Evolutionary conservation across 768 basidiomycete genomes (phyloP).

Genomic region (Rhodotorula graminis): DNA sequence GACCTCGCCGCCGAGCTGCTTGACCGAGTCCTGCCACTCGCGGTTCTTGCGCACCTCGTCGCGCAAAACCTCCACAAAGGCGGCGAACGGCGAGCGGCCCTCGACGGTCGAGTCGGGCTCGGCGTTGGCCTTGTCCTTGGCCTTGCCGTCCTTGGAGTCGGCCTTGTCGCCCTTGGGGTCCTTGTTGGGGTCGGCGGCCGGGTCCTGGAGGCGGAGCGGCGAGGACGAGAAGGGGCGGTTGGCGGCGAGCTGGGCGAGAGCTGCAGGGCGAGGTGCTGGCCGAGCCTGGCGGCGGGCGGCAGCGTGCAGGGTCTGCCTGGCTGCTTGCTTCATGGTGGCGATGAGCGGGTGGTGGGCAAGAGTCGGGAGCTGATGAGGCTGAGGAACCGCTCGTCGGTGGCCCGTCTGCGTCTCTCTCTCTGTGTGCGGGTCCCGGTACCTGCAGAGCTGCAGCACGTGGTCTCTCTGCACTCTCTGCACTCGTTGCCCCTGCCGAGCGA

Average conservation of each 20-base stretch:
- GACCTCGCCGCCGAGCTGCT: constrained; percentile 94
- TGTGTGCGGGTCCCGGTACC: too few relatives aligned
- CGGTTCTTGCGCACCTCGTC: constrained; percentile 91
- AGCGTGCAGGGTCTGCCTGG: not conserved
- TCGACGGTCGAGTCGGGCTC: constrained; percentile 35
- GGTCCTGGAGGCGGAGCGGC: not conserved
- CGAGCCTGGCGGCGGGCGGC: not conserved
- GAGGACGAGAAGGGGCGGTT: not conserved
- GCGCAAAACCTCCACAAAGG: constrained; percentile 87
- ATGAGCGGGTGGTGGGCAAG: too few relatives aligned
- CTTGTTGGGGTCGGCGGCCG: constrained; percentile 4
- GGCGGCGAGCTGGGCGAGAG: not conserved
- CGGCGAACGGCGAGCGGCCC: constrained; percentile 74
- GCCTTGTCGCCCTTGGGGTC: constrained; percentile 4
- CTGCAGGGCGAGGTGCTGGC: not conserved
- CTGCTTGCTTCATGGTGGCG: constrained; percentile 30
- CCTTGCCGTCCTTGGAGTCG: constrained; percentile 4
- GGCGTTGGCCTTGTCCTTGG: constrained; percentile 23
- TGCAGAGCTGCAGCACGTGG: too few relatives aligned
- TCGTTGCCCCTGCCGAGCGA: too few relatives aligned
- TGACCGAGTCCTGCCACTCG: constrained; percentile 92
- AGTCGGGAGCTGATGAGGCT: too few relatives aligned
- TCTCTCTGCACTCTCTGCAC: too few relatives aligned
- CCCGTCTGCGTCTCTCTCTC: too few relatives aligned
- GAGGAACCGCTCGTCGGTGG: too few relatives aligned